Conservation (phyloP, 257 asterid genomes). For the Salvia miltiorrhiza region DNA sequence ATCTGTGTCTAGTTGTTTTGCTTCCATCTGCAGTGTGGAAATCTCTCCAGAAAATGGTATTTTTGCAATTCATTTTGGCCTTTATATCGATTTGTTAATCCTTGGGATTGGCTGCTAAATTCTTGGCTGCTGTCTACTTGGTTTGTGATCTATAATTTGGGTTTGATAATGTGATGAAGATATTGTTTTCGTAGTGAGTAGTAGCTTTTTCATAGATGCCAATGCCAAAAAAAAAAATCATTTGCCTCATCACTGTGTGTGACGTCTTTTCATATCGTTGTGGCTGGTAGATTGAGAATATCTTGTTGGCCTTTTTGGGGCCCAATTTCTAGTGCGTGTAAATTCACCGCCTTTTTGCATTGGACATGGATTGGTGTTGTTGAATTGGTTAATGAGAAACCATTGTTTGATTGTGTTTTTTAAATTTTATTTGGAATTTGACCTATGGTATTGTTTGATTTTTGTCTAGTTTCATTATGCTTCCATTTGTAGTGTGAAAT, state of each 20-base stretch:
- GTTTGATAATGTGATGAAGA: background rate
- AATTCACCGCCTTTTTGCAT: background rate
- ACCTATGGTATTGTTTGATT: background rate
- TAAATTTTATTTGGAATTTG: background rate
- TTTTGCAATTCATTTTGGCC: background rate
- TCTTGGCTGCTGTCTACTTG: background rate
- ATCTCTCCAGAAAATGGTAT: too few species aligned
- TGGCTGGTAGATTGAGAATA: background rate
- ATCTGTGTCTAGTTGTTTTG: background rate
- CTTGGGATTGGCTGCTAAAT: background rate
- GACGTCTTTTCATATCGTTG: background rate
- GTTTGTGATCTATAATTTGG: background rate
- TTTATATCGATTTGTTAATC: background rate
- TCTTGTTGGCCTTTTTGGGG: background rate
- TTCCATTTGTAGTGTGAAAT: background rate
- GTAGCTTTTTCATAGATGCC: conserved; percentile 3
- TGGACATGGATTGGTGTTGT: background rate
- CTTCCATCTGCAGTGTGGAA: background rate
- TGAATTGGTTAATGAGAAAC: background rate
- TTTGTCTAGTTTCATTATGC: background rate
- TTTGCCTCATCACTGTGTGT: background rate
- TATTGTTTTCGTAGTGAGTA: background rate
- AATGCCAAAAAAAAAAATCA: background rate
- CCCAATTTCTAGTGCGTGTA: background rate
- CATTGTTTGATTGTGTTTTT: background rate